Base-by-base conservation (phyloP, 345 rosid genomes). In the Brassica incana region DNA sequence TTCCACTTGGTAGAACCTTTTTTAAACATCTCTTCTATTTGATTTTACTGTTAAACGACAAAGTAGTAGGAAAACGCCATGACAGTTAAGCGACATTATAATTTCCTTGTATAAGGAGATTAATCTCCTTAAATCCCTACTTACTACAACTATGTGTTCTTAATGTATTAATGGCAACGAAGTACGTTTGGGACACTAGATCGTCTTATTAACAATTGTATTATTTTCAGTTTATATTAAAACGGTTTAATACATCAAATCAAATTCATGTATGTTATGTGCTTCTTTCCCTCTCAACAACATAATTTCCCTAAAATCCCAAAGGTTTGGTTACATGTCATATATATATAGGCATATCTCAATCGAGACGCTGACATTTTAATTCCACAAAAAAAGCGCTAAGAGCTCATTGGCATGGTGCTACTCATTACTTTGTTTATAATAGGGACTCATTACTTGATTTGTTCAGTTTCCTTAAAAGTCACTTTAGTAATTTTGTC, bases 241-340 rank as follows among this genome's bases (percentile, higher is more conserved):
- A 8, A 6, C 33, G 61, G 9, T 43, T 14, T 54, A 54, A 1
- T 32, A 77, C 38, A 25, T 62, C n/a, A 14, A 59, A 32, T 54
- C 12, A 5, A 8, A 54, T 70, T 8, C 25, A 16, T 16, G 23
- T 15, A n/a, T 50, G 58, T 15, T 5, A 5, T 8, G 58, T 52
- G 18, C 2, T 3, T 27, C 5, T 48, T 5, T 33, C 29, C 29
- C 23, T 54, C 36, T 38, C 27, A 54, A 36, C 60, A 36, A 32
- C 29, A 32, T 16, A 79, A 67, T 30, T 66, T 67, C 30, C 30
- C 69, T 23, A 8, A 20, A 73, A 32, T 4, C 40, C 20, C 33
- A 33, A 33, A 45, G 5, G 32, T 50, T 74, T 74, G 82, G 82
- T 67, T 60, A 48, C 38, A 60, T 73, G 74, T 79, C 82, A 79